Evolutionary conservation across 768 basidiomycete species (phyloP), one percentile per base, ranked within the genome.

Genomic region (Ramaria sp.): DNA sequence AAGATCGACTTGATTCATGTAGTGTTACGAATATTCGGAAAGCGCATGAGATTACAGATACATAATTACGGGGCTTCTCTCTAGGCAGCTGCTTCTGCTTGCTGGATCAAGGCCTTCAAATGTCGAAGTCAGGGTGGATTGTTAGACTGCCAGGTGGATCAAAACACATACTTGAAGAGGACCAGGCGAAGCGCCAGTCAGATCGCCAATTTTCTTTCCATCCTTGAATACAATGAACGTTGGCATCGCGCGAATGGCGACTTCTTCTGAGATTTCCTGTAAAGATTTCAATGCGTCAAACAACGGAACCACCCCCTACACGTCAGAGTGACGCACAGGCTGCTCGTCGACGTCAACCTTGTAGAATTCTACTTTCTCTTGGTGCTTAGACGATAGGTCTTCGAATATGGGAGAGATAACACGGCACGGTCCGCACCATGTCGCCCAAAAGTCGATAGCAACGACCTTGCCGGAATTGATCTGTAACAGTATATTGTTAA

Each of bases 391-490:
- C 3, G 79, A 71, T n/a, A 82, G 62, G 58, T 74, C 70, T 65
- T 84, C 80, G 59, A 85, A 80, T 39, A 82, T 62, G 52, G 85
- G 85, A 18, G 77, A 76, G 67, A 87, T 85, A 38, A 72, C 58
- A 54, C 68, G 73, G 78, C 84, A 86, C 13, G 84, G 83, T 15
- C 82, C 82, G 66, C 81, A 86, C 85, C 85, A 86, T 1, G 77
- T 75, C 38, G 85, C 85, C 81, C 81, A 84, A 69, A 88, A 86
- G 67, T 88, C 83, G 62, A 88, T 71, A 16, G 83, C 63, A 58
- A 73, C 67, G 57, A 70, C 66, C 60, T 73, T 73, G 56, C 69
- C 72, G 54, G 71, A 65, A 61, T 69, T 70, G 61, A 82, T 78
- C 72, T 73, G 49, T 36, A 32, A n/a, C n/a, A n/a, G n/a, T 32